Evolutionary conservation across 768 basidiomycete species (phyloP).

Genomic region (Inosperma sp.): DNA sequence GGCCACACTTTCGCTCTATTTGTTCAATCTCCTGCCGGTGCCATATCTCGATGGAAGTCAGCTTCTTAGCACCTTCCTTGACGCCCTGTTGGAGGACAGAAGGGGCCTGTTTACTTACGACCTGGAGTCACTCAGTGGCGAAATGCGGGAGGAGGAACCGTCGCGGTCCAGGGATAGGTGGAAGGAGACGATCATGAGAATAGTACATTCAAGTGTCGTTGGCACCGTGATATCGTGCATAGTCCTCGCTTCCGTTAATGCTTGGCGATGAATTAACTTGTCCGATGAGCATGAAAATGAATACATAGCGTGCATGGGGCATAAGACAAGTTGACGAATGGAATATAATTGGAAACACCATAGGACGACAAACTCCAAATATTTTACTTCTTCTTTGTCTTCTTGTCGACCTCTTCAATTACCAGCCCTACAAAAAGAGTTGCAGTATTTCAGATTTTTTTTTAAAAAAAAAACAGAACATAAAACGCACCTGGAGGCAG

Average conservation of each 20-base stretch:
- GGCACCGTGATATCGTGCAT: slow-evolving; percentile 10
- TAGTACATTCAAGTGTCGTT: slow-evolving; percentile 1
- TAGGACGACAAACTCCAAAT: slow-evolving; percentile 14
- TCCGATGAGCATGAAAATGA: slow-evolving; percentile 22
- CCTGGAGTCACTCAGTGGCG: slow-evolving; percentile 29
- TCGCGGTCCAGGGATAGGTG: slow-evolving; percentile 16
- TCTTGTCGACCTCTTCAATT: slow-evolving; percentile 66
- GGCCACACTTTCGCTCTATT: slow-evolving; percentile 70
- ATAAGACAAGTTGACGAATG: not conserved
- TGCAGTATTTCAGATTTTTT: not conserved
- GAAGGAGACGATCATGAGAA: slow-evolving; percentile 16
- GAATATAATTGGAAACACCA: slow-evolving; percentile 19
- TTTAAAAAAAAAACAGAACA: not conserved
- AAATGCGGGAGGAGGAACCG: slow-evolving; percentile 7
- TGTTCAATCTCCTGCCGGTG: slow-evolving; percentile 80
- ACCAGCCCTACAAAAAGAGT: slow-evolving; percentile 48
- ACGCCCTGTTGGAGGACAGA: slow-evolving; percentile 6
- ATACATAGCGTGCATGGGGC: not conserved
- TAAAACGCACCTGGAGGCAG: slow-evolving; percentile 81
- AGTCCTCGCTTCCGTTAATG: slow-evolving; percentile 14
- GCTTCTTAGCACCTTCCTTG: slow-evolving; percentile 37
- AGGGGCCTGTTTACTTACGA: slow-evolving; percentile 23
- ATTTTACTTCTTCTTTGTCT: slow-evolving; percentile 67
- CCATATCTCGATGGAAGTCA: slow-evolving; percentile 67
- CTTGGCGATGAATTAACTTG: slow-evolving; percentile 14